Conservation (phyloP, 192 early-diverging fungal species). For the Pecoramyces ruminantium region DNA sequence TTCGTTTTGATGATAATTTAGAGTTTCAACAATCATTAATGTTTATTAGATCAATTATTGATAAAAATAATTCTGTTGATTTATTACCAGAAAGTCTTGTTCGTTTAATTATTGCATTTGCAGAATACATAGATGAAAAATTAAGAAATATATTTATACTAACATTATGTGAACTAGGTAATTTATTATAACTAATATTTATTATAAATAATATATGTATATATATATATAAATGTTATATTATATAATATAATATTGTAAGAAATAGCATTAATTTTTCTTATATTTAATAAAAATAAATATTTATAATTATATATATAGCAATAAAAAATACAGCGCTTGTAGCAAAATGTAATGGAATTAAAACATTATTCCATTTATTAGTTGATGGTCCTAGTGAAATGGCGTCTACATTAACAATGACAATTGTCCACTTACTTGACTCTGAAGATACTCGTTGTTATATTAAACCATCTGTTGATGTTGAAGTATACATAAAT, state of each 20-base stretch:
- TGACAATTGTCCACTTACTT: constrained; percentile 50
- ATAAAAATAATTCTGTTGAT: background rate
- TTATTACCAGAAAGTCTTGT: background rate
- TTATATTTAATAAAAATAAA: too few species aligned
- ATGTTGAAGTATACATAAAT: constrained; percentile 38
- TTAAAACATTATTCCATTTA: constrained; percentile 46
- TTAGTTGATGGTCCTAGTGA: constrained; percentile 46
- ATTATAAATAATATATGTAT: too few species aligned
- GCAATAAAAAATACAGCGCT: constrained; percentile 40
- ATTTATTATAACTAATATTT: too few species aligned
- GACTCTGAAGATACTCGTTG: constrained; percentile 45
- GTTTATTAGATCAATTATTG: background rate
- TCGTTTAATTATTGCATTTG: background rate
- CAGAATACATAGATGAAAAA: background rate
- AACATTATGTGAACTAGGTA: background rate
- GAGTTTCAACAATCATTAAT: background rate
- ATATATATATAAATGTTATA: too few species aligned
- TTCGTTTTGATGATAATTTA: background rate
- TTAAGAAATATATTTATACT: background rate
- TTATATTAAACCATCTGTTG: constrained; percentile 55
- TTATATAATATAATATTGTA: too few species aligned
- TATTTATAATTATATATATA: constrained; percentile 1
- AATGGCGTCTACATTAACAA: constrained; percentile 35
- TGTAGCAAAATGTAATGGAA: constrained; percentile 42
- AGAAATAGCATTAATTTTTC: too few species aligned